Base-by-base conservation (phyloP, 768 basidiomycete genomes). In the Panus rudis region DNA sequence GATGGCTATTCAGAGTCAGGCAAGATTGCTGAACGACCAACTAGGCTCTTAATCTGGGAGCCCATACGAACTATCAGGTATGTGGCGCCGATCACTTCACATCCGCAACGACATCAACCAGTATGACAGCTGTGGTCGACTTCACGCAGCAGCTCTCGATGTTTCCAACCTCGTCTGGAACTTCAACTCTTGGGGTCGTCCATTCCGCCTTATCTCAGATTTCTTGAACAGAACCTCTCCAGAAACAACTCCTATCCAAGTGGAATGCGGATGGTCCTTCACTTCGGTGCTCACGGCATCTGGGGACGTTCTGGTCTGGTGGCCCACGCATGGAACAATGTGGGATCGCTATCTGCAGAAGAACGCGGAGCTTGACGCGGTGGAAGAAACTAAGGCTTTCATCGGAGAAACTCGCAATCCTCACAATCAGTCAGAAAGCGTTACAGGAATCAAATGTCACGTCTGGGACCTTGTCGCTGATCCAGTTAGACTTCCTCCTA, bases 201-300 rank as follows among this genome's bases (percentile, higher is more conserved):
- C 90, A 2, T 85, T 85, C 65, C 67, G 68, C 32, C 66, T 91
- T 28, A 43, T 54, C 13, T 64, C 69, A 0, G 53, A 63, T 0
- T 58, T 63, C 25, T 47, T 73, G 40, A 66, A 69, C 47, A 62
- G 59, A 8, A 63, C 65, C 1, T 70, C 76, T 13, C 56, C 67
- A 2, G 60, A 76, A 20, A 63, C 81, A 24, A 65, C 62, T 3
- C 73, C 80, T 31, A 49, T 60, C 2, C 85, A 85, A 58, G 71
- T 89, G 27, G 83, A 82, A 57, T 83, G 85, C 52, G 90, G 91
- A 32, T 92, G 91, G 91, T 47, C 55, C 12, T 87, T 84, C 60
- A 82, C 83, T n/a, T 74, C 79, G 10, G 67, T 82, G 23, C 77
- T 94, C 52, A 84, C 81, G 7, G 67, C 71, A 47, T 68, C 72